Base-by-base conservation (phyloP, 2,329 filamentous ascomycete genomes). In the Hymenoscyphus fructigenus region DNA sequence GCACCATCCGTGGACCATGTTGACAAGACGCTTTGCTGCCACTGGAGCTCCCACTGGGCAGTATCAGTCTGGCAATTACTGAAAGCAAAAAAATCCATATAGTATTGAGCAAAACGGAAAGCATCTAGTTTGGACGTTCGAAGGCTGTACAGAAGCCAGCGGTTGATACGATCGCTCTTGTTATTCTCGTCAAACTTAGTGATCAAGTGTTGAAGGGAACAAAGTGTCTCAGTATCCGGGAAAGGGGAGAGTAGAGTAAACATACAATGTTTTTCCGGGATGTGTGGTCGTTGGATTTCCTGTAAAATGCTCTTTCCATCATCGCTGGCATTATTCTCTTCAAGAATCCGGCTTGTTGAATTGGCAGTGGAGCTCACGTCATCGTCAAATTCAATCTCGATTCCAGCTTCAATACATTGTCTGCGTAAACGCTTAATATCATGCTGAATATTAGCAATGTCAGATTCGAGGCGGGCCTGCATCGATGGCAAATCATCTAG, bases 181-280 rank as follows among this genome's bases (percentile, higher is more conserved):
- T 67, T 65, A 23, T 23, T 41, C 55, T 67, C 66, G 23, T 65
- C 63, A 60, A 67, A 67, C 55, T 65, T 44, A 61, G 66, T 65
- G 47, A 65, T 65, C 32, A 67, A 20, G 14, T 36, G 15, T 15
- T 57, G n/a, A 3, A 28, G 26, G n/a, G 41, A 9, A 47, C 17
- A 29, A 23, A 61, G 63, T 26, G 44, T 62, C 15, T 38, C 34
- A 15, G 60, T 44, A 50, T 61, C 61, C 14, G 29, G 57, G 55
- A 17, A 34, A 20, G 62, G 62, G 26, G 58, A 28, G 26, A 64
- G 44, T 28, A 59, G 56, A 61, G 59, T 44, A 41, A 66, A 66
- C 65, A 61, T 66, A 66, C 65, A 61, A n/a, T 65, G 56, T 59
- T 32, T 41, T 5, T 29, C 14, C 41, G 50, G 59, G n/a, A 28